Evolutionary conservation across 345 rosid species (phyloP).

Genomic region (Passiflora organensis): DNA sequence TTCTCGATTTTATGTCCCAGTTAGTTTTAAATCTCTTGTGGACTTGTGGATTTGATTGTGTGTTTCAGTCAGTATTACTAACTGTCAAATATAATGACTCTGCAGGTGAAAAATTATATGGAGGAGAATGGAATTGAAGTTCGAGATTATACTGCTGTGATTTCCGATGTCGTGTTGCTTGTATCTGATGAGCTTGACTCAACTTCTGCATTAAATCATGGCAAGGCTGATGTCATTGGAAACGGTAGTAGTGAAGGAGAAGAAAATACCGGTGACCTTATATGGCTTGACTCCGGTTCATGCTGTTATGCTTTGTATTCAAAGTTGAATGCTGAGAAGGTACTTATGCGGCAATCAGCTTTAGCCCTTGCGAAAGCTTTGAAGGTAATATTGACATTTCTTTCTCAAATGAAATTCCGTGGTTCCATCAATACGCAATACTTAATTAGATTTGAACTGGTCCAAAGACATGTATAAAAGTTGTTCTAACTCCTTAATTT

Average conservation of each 20-base stretch:
- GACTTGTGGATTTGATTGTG: too few species aligned
- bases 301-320: slow-evolving; percentile 90
- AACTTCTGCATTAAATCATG: slow-evolving; percentile 21
- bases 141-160: slow-evolving; percentile 57
- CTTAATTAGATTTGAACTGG: too few species aligned
- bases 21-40: too few species aligned
- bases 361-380: slow-evolving; percentile 86
- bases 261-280: slow-evolving; percentile 34
- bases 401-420: background rate
- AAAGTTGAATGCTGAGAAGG: slow-evolving; percentile 60
- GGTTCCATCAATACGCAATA: too few species aligned
- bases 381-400: slow-evolving; percentile 47
- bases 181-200: slow-evolving; percentile 50
- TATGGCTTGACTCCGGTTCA: slow-evolving; percentile 77
- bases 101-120: slow-evolving; percentile 49
- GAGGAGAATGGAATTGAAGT: slow-evolving; percentile 60
- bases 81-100: too few species aligned
- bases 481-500: background rate
- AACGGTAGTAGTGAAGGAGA: slow-evolving; percentile 23
- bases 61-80: too few species aligned
- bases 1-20: too few species aligned
- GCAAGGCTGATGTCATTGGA: slow-evolving; percentile 6
- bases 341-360: slow-evolving; percentile 77
- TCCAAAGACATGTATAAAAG: too few species aligned
- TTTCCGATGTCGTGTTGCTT: slow-evolving; percentile 62